These are phyloP conservation scores for Backusella tuberculispora DNA, from an alignment of 192 early-diverging fungal genomes.

Conservation along the genomic window DNA sequence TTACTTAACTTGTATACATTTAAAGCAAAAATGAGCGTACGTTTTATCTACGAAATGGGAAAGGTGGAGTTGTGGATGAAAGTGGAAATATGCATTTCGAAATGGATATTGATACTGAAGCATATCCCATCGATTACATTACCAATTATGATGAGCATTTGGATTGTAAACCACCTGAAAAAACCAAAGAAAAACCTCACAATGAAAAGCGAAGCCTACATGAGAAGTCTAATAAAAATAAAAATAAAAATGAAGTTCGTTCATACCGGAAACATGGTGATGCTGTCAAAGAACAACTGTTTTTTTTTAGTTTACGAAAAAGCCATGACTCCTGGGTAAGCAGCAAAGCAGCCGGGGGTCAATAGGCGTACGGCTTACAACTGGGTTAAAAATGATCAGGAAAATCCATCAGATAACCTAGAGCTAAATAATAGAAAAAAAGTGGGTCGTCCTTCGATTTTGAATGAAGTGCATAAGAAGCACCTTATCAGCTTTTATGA, in stretches of 20 bases:
- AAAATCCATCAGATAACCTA: too few species aligned
- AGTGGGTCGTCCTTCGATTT: too few species aligned
- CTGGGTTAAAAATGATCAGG: too few species aligned
- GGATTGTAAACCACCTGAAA: slow-evolving; percentile 14
- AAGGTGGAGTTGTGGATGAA: slow-evolving; percentile 8
- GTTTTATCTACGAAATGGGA: slow-evolving; percentile 4
- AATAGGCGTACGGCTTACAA: too few species aligned
- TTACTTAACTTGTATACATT: neutral
- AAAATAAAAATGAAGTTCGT: neutral
- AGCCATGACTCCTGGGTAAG: too few species aligned
- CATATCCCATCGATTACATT: slow-evolving; percentile 5
- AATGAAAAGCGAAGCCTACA: neutral
- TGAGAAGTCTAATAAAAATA: slow-evolving; percentile 6
- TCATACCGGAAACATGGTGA: slow-evolving; percentile 16
- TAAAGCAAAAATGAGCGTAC: neutral
- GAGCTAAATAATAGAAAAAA: too few species aligned
- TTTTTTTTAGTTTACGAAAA: too few species aligned
- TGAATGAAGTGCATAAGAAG: slow-evolving; percentile 10
- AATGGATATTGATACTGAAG: neutral
- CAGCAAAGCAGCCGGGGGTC: too few species aligned
- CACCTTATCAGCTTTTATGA: slow-evolving; percentile 6
- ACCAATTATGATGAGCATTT: neutral
- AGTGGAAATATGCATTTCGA: neutral
- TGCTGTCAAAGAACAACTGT: neutral
- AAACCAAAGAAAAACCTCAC: slow-evolving; percentile 7